These are phyloP conservation scores for Wallacemonas rigidus DNA, from an alignment of 208 protist species.

Conservation along the genomic window DNA sequence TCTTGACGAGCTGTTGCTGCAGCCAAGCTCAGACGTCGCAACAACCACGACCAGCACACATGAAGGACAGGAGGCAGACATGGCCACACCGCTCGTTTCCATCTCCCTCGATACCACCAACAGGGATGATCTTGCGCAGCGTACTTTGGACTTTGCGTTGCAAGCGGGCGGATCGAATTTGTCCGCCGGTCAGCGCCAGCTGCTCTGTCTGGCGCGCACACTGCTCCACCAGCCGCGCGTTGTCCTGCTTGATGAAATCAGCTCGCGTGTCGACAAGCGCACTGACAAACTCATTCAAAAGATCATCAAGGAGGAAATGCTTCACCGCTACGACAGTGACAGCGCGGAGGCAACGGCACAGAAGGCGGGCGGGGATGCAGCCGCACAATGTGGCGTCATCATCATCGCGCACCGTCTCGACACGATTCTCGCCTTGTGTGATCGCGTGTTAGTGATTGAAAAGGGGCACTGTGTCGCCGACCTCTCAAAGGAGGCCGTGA, in stretches of 20 bases:
- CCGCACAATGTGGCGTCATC: constrained; percentile 87
- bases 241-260: constrained; percentile 97
- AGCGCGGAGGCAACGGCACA: not conserved
- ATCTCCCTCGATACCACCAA: not conserved
- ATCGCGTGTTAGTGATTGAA: constrained; percentile 89
- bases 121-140: constrained; percentile 3
- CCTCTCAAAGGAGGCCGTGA: constrained; percentile 50
- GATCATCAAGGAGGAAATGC: constrained; percentile 80
- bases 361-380: constrained; percentile 9
- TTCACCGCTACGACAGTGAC: constrained; percentile 27
- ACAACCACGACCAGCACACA: not conserved
- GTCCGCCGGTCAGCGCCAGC: constrained; percentile 94
- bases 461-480: constrained; percentile 47
- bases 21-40: constrained; percentile 3
- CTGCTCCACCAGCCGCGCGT: constrained; percentile 89
- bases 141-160: constrained; percentile 57
- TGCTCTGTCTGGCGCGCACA: constrained; percentile 96
- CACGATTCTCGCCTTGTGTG: constrained; percentile 93
- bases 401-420: constrained; percentile 97
- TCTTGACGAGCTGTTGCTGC: constrained; percentile 44
- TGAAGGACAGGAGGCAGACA: not conserved
- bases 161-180: constrained; percentile 87
- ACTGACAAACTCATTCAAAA: constrained; percentile 93
- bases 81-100: not conserved
- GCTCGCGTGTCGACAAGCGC: constrained; percentile 74